Conservation (phyloP, 2,329 filamentous ascomycete species). For the Clonostachys byssicola region DNA sequence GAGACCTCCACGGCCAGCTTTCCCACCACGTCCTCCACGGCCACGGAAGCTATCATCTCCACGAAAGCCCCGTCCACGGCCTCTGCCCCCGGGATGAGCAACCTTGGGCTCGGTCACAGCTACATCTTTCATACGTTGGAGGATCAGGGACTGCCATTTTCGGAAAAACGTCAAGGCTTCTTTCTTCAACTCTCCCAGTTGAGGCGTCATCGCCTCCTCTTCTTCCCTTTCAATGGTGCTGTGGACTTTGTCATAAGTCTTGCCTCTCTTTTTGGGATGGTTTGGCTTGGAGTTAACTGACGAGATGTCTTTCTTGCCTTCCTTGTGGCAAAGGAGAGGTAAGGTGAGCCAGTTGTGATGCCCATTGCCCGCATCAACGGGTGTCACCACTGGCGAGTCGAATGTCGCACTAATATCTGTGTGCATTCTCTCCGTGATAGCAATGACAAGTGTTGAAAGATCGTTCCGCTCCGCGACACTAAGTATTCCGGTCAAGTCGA, state of each 20-base stretch:
- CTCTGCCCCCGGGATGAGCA: constrained; percentile 16
- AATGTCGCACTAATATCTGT: constrained; percentile 48
- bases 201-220: constrained; percentile 28
- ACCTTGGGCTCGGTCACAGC: constrained; percentile 38
- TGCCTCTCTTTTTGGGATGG: constrained; percentile 6
- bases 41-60: constrained; percentile 11
- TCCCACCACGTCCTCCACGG: constrained; percentile 23
- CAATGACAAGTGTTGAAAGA: constrained; percentile 42
- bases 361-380: constrained; percentile 19
- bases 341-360: constrained; percentile 28
- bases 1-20: constrained; percentile 16
- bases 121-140: constrained; percentile 68
- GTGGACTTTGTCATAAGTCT: constrained; percentile 16
- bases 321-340: constrained; percentile 20
- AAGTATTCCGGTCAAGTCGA: constrained; percentile 47
- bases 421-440: constrained; percentile 52
- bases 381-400: constrained; percentile 34
- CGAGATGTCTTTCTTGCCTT: constrained; percentile 6
- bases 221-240: constrained; percentile 23
- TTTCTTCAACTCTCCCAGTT: constrained; percentile 63
- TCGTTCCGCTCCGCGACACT: constrained; percentile 44
- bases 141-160: constrained; percentile 72
- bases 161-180: constrained; percentile 69
- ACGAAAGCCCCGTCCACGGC: constrained; percentile 26
- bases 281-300: neutral